A percentile compares a stretch with the other conserved stretches of the same genome.
These are phyloP conservation scores for Argentina anserina DNA, from an alignment of 306 rosid species.

Conservation along the genomic window DNA sequence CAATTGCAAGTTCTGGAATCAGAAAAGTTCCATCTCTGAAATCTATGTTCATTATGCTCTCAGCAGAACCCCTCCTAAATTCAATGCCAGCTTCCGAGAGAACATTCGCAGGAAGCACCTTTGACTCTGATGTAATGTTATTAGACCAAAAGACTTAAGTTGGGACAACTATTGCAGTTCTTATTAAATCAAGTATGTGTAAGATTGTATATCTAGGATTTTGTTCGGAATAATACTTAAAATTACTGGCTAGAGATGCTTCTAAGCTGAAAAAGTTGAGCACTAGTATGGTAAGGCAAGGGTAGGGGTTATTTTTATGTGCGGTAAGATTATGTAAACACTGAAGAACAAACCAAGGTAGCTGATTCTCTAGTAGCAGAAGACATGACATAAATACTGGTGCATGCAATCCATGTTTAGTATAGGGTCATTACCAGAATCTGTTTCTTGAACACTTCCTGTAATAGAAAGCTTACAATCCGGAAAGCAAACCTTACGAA, in stretches of 20 bases:
- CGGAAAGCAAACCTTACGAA: neutral
- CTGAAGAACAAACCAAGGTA: conserved; percentile 32
- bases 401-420: conserved; percentile 7
- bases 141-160: neutral
- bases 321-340: neutral
- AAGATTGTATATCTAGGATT: neutral
- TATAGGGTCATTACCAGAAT: conserved; percentile 6
- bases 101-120: neutral
- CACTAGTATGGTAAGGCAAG: neutral
- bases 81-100: neutral
- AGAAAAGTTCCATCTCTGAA: neutral
- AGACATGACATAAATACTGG: conserved; percentile 13
- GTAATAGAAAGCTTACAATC: neutral
- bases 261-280: neutral
- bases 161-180: neutral
- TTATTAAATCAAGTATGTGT: neutral
- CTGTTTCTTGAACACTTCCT: neutral
- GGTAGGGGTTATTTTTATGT: neutral
- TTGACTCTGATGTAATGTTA: neutral
- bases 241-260: neutral
- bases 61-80: neutral
- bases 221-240: neutral
- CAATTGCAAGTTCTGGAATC: conserved; percentile 6
- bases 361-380: conserved; percentile 25
- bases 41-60: neutral